phyloP scores from a whole-genome alignment of 768 basidiomycete genomes.

The Crucibulum laeve region DNA sequence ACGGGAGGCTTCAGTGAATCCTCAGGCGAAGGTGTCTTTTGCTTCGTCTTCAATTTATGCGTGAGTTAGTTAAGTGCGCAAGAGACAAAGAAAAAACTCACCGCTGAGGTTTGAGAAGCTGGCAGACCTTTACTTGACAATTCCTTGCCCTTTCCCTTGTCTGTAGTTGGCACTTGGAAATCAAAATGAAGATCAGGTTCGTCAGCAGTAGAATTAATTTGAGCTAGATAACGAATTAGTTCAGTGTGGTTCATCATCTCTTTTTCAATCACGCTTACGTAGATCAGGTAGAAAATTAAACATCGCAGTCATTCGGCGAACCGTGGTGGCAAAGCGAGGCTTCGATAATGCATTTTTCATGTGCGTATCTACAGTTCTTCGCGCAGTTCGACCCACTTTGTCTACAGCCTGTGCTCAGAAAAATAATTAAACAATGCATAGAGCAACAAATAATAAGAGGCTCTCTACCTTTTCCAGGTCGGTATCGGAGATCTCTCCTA shows the following conservation, averaged over 20 bases:
- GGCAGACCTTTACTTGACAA: too few relatives aligned
- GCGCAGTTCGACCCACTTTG: slow-evolving; percentile 63
- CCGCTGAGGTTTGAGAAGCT: too few relatives aligned
- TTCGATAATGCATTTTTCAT: slow-evolving; percentile 67
- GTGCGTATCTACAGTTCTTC: slow-evolving; percentile 66
- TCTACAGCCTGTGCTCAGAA: slow-evolving; percentile 51
- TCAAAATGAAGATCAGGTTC: too few relatives aligned
- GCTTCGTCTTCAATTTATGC: neutral
- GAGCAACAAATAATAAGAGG: neutral
- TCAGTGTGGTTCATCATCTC: neutral
- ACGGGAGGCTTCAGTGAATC: slow-evolving; percentile 6
- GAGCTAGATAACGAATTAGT: too few relatives aligned
- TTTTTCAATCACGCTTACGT: slow-evolving; percentile 42
- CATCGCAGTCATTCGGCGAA: slow-evolving; percentile 69
- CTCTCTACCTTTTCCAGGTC: slow-evolving; percentile 66
- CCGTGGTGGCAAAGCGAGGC: slow-evolving; percentile 61
- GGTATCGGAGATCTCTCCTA: slow-evolving; percentile 48
- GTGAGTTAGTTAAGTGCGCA: neutral
- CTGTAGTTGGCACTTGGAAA: too few relatives aligned
- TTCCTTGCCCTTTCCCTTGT: too few relatives aligned
- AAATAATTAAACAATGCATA: neutral
- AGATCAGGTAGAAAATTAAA: slow-evolving; percentile 63
- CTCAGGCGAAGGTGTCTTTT: slow-evolving; percentile 7
- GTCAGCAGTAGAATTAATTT: slow-evolving; percentile 41
- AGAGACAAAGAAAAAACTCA: too few relatives aligned